Evolutionary conservation across 2,329 filamentous ascomycete species (phyloP), one percentile per base, ranked within the genome.

Genomic region (Botrytis medusae): DNA sequence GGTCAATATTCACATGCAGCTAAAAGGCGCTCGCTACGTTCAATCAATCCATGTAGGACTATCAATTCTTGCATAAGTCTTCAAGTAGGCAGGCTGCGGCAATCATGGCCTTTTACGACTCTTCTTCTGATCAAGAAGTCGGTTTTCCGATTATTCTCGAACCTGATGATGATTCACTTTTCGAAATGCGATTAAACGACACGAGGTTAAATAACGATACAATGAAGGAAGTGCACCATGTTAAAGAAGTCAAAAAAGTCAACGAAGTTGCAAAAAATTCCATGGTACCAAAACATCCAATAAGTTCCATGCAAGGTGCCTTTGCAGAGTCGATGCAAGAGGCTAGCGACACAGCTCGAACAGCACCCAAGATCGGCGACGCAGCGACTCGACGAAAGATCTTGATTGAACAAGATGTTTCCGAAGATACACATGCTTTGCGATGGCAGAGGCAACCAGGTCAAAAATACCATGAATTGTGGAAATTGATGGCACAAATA

Each of bases 401-500:
- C 79, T 85, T 96, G 42, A 85, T 97, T 61, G 90, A 92, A 74
- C 89, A 90, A 75, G 86, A 87, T 54, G 87, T 90, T 74, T 90
- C 91, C 74, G 92, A 93, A 73, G 88, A 90, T 22, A 88, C 93
- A 20, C 92, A 93, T 80, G 91, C 90, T 70, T 88, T 90, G 67
- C 84, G 89, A 80, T 97, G 95, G 94, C 90, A 91, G 73, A 91
- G 92, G 81, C 89, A 91, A 71, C 87, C 90, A 0, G 90, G 90
- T 61, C 93, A 96, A 81, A 88, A 89, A 79, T 92, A 94, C 80
- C 96, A 98, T 80, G 94, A 97, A 76, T 85, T 98, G 74, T 91
- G 92, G 85, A 98, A 98, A 84, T 88, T 98, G 67, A 89, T 97
- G 80, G 91, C 95, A 25, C 95, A 98, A 82, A 95, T 98, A 77